Percentiles rank a stretch among this genome's conserved stretches.
phyloP scores from a whole-genome alignment of 2,329 filamentous ascomycete genomes.

The Colletotrichum orchidophilum region DNA sequence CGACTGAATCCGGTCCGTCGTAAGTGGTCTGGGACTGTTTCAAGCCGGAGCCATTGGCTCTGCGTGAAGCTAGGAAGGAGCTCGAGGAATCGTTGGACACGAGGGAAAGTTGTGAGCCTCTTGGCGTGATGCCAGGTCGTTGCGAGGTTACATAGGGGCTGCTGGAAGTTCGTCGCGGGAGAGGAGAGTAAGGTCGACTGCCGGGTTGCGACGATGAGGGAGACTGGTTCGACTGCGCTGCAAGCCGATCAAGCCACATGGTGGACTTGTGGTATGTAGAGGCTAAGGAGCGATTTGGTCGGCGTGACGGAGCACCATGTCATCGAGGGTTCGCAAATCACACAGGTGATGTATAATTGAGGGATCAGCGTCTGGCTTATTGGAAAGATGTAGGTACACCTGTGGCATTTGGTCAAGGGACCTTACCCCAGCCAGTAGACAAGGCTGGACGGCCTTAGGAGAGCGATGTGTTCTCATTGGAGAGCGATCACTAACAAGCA shows the following conservation, averaged over 20 bases:
- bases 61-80: slow-evolving; percentile 75
- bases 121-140: slow-evolving; percentile 73
- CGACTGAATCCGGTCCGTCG: slow-evolving; percentile 74
- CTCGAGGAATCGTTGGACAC: slow-evolving; percentile 79
- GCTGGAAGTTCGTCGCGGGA: slow-evolving; percentile 72
- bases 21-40: slow-evolving; percentile 64
- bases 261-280: slow-evolving; percentile 29
- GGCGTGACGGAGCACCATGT: slow-evolving; percentile 8
- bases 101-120: slow-evolving; percentile 83
- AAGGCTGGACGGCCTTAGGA: slow-evolving; percentile 18
- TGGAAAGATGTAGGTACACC: slow-evolving; percentile 18
- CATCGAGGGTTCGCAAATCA: not conserved
- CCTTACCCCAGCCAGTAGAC: not conserved
- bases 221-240: slow-evolving; percentile 71
- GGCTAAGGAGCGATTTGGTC: slow-evolving; percentile 30
- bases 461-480: slow-evolving; percentile 25
- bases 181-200: slow-evolving; percentile 77
- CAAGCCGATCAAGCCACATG: slow-evolving; percentile 94
- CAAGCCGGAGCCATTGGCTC: slow-evolving; percentile 73
- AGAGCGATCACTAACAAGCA: not conserved
- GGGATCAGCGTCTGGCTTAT: not conserved
- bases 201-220: slow-evolving; percentile 62
- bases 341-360: not conserved
- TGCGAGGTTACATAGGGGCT: slow-evolving; percentile 75
- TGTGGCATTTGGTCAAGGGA: slow-evolving; percentile 5